Percentiles rank a stretch among this genome's conserved stretches.
Conservation (phyloP, 495 filamentous ascomycete species). For the Aspergillus baeticus region DNA sequence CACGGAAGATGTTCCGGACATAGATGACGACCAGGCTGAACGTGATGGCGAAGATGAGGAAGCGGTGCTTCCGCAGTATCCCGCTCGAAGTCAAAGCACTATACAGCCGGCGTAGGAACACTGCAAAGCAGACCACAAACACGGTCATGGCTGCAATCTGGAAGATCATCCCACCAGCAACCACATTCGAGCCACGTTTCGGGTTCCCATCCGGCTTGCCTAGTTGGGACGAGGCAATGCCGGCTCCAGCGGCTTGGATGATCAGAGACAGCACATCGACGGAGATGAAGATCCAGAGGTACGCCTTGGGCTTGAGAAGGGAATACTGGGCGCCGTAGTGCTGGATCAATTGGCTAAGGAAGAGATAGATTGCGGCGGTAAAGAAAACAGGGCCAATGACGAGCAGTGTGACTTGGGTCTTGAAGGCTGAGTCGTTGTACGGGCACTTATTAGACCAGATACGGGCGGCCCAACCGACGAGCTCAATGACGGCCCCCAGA, state of each 20-base stretch:
- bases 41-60: conserved; percentile 34
- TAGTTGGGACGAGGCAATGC: conserved; percentile 45
- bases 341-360: conserved; percentile 55
- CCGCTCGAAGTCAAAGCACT: conserved; percentile 14
- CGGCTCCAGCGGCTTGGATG: conserved; percentile 56
- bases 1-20: conserved; percentile 54
- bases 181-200: conserved; percentile 49
- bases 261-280: conserved; percentile 55
- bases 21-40: conserved; percentile 48
- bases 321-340: conserved; percentile 47
- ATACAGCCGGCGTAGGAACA: conserved; percentile 40
- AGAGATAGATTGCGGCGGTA: conserved; percentile 57
- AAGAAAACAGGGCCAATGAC: conserved; percentile 60
- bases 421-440: conserved; percentile 50
- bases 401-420: conserved; percentile 58
- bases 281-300: conserved; percentile 54
- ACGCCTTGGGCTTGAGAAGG: conserved; percentile 43
- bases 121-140: conserved; percentile 41
- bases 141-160: conserved; percentile 54
- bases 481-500: conserved; percentile 43
- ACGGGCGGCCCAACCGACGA: conserved; percentile 58
- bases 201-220: conserved; percentile 40
- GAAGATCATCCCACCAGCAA: conserved; percentile 59
- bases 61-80: not conserved
- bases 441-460: conserved; percentile 53